Evolutionary conservation across 2,329 filamentous ascomycete species (phyloP).

Genomic region (Colletotrichum echinochloae): DNA sequence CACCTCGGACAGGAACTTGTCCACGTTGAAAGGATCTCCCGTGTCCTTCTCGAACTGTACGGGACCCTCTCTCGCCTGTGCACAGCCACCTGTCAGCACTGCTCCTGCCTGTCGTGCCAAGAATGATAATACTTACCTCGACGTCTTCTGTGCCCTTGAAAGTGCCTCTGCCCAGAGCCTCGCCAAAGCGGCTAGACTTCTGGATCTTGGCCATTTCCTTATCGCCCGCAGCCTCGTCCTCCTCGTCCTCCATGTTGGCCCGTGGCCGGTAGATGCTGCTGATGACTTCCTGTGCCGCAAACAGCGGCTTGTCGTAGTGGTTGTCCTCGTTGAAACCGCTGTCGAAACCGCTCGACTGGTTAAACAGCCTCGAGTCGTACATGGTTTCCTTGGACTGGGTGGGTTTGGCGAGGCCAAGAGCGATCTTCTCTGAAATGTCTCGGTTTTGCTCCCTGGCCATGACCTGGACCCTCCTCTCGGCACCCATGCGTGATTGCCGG

Average conservation of each 20-base stretch:
- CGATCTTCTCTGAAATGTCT: constrained; percentile 97
- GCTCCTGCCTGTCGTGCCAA: neutral
- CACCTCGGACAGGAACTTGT: constrained; percentile 89
- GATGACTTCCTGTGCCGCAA: constrained; percentile 94
- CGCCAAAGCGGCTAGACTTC: constrained; percentile 84
- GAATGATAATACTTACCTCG: constrained; percentile 68
- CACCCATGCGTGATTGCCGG: constrained; percentile 94
- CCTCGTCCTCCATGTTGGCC: constrained; percentile 79
- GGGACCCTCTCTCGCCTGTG: constrained; percentile 82
- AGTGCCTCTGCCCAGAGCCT: constrained; percentile 88
- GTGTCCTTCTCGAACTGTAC: constrained; percentile 96
- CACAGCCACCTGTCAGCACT: constrained; percentile 16
- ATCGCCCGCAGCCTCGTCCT: constrained; percentile 83
- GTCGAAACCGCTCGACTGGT: constrained; percentile 91
- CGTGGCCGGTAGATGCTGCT: constrained; percentile 92
- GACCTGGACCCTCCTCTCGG: constrained; percentile 90
- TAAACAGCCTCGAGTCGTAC: constrained; percentile 97
- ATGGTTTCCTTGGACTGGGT: constrained; percentile 92
- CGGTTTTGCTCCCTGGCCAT: constrained; percentile 96
- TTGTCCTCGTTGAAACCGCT: constrained; percentile 98
- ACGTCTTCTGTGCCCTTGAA: constrained; percentile 89
- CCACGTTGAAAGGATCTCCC: constrained; percentile 89
- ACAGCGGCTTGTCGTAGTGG: constrained; percentile 95
- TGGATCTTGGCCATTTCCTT: constrained; percentile 89
- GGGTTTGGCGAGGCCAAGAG: constrained; percentile 92